Conservation (phyloP, 768 basidiomycete genomes). For the Wakefieldia striispora region DNA sequence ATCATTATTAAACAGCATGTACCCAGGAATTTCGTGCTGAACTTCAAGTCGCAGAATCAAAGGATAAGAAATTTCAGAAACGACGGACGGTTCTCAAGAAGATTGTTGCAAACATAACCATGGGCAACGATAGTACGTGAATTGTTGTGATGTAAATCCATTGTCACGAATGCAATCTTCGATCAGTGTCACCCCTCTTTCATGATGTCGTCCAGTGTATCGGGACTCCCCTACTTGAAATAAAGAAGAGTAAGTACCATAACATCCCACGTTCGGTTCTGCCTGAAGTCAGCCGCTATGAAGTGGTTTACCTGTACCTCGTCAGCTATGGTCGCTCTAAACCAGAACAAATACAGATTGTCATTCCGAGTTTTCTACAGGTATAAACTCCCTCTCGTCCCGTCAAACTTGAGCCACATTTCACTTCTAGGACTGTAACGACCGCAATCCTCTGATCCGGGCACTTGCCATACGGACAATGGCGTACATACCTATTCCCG, state of each 20-base stretch:
- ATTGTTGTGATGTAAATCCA: constrained; percentile 6
- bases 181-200: constrained; percentile 87
- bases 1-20: constrained; percentile 15
- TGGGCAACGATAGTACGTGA: constrained; percentile 96
- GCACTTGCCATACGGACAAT: constrained; percentile 98
- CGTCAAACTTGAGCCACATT: constrained; percentile 9
- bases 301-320: constrained; percentile 97
- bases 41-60: constrained; percentile 85
- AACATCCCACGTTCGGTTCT: not conserved
- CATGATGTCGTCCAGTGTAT: constrained; percentile 95
- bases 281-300: not conserved
- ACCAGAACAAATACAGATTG: constrained; percentile 89
- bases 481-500: constrained; percentile 95
- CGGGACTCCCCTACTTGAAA: constrained; percentile 92
- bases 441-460: constrained; percentile 94
- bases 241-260: constrained; percentile 90
- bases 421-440: constrained; percentile 78
- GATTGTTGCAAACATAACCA: constrained; percentile 98
- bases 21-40: constrained; percentile 85
- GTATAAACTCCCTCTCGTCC: constrained; percentile 41
- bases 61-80: constrained; percentile 95
- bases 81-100: constrained; percentile 95
- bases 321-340: constrained; percentile 95
- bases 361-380: constrained; percentile 88
- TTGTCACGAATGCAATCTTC: constrained; percentile 19